Conservation (phyloP, 1,284 basidiomycete genomes). For the Rhodotorula glutinis region DNA sequence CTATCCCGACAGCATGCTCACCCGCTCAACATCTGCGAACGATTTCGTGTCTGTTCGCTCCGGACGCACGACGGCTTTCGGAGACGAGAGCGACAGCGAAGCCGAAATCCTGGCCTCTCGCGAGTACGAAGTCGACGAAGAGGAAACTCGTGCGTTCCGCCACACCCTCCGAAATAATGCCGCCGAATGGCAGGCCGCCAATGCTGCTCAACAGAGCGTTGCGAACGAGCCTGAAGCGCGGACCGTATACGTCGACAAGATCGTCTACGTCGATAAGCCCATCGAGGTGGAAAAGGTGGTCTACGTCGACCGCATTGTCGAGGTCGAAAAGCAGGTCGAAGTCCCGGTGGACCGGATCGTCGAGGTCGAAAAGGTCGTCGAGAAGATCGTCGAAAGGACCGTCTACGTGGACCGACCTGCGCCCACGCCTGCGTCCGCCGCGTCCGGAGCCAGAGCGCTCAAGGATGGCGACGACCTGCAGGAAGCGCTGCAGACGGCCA, state of each 20-base stretch:
- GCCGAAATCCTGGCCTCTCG: constrained; percentile 56
- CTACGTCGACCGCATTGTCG: constrained; percentile 12
- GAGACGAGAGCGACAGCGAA: constrained; percentile 60
- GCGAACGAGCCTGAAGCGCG: constrained; percentile 60
- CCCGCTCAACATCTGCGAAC: constrained; percentile 53
- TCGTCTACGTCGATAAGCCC: constrained; percentile 10
- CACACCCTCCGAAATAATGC: constrained; percentile 12
- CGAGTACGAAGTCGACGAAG: constrained; percentile 8
- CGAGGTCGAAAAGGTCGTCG: constrained; percentile 12
- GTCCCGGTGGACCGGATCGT: constrained; percentile 12
- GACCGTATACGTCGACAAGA: constrained; percentile 23
- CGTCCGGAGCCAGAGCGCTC: not conserved
- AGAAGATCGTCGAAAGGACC: constrained; percentile 10
- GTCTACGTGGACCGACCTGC: constrained; percentile 14
- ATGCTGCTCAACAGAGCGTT: constrained; percentile 41
- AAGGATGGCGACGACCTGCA: constrained; percentile 13
- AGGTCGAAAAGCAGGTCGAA: constrained; percentile 10
- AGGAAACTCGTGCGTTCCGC: constrained; percentile 14
- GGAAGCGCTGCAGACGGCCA: constrained; percentile 21
- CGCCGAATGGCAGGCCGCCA: constrained; percentile 3
- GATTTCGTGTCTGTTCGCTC: constrained; percentile 55
- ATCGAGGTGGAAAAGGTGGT: constrained; percentile 14
- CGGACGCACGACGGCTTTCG: constrained; percentile 29
- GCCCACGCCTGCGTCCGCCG: not conserved
- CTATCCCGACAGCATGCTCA: constrained; percentile 61